These are phyloP conservation scores for Botrytis elliptica DNA, from an alignment of 2,329 filamentous ascomycete genomes.

Conservation along the genomic window DNA sequence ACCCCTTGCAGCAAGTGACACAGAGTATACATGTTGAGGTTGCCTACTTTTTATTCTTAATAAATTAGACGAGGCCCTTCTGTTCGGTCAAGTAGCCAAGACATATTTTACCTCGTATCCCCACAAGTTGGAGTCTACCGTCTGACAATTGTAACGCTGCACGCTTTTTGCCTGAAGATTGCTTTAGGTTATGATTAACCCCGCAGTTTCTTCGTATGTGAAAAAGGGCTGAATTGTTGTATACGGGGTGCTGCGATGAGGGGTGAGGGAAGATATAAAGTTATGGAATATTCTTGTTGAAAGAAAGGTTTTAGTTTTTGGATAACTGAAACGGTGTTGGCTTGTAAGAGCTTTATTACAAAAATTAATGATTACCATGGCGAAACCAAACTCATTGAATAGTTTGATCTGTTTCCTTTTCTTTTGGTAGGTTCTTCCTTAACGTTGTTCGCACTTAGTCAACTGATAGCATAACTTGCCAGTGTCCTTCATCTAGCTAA, in stretches of 20 bases:
- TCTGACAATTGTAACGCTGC: constrained; percentile 10
- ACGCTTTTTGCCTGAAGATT: constrained; percentile 10
- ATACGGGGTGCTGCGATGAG: not conserved
- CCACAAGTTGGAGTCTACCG: not conserved
- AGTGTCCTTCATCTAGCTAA: not conserved
- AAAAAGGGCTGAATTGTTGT: not conserved
- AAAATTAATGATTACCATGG: not conserved
- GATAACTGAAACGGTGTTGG: not conserved
- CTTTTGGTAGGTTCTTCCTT: not conserved
- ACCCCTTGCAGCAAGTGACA: constrained; percentile 5
- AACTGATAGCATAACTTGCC: not conserved
- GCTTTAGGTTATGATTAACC: not conserved
- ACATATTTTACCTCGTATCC: constrained; percentile 5
- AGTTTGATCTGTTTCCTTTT: not conserved
- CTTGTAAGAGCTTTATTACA: not conserved
- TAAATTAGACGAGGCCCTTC: not conserved
- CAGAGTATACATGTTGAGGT: not conserved
- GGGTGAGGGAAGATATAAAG: constrained; percentile 8
- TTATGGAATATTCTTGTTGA: not conserved
- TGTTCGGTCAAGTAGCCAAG: constrained; percentile 5
- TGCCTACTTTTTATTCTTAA: not conserved
- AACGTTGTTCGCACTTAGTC: not conserved
- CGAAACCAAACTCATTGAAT: not conserved
- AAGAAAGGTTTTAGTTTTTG: not conserved
- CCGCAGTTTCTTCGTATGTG: constrained; percentile 1